Evolutionary conservation across 2,329 filamentous ascomycete species (phyloP).

Genomic region (Fusarium austroafricanum): DNA sequence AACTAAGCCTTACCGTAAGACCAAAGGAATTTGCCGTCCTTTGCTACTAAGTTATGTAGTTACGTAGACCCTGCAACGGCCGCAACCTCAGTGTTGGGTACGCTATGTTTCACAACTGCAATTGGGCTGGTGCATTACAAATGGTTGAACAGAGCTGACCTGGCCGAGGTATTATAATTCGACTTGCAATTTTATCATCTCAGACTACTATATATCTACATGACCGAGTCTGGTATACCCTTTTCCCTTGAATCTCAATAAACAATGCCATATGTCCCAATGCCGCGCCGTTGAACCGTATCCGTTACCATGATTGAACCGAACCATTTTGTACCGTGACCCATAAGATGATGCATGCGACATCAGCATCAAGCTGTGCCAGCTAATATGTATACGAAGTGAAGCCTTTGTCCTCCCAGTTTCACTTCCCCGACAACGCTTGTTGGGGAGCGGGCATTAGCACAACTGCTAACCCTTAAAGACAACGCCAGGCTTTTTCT

Average conservation of each 20-base stretch:
- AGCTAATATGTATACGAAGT: constrained; percentile 42
- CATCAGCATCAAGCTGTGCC: constrained; percentile 43
- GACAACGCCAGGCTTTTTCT: constrained; percentile 23
- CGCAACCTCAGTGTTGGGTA: neutral
- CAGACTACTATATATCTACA: constrained; percentile 21
- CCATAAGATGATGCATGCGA: constrained; percentile 44
- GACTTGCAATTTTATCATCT: constrained; percentile 20
- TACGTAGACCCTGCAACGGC: neutral
- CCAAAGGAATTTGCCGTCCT: neutral
- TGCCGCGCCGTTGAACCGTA: constrained; percentile 34
- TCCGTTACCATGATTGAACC: constrained; percentile 37
- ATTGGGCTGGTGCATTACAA: constrained; percentile 2
- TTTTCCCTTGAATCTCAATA: neutral
- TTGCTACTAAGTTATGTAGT: neutral
- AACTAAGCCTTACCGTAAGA: constrained; percentile 2
- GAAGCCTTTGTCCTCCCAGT: constrained; percentile 33
- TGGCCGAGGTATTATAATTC: neutral
- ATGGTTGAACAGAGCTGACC: no score
- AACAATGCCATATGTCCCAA: constrained; percentile 31
- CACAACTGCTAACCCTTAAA: constrained; percentile 24
- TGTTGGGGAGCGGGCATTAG: constrained; percentile 25
- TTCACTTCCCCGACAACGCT: constrained; percentile 15
- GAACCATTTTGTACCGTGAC: constrained; percentile 45
- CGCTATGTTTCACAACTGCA: constrained; percentile 19
- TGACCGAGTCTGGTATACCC: constrained; percentile 18